A percentile compares a stretch with the other conserved stretches of the same genome.
phyloP scores from a whole-genome alignment of 805 yeast species.

The Yamadazyma philogaea region DNA sequence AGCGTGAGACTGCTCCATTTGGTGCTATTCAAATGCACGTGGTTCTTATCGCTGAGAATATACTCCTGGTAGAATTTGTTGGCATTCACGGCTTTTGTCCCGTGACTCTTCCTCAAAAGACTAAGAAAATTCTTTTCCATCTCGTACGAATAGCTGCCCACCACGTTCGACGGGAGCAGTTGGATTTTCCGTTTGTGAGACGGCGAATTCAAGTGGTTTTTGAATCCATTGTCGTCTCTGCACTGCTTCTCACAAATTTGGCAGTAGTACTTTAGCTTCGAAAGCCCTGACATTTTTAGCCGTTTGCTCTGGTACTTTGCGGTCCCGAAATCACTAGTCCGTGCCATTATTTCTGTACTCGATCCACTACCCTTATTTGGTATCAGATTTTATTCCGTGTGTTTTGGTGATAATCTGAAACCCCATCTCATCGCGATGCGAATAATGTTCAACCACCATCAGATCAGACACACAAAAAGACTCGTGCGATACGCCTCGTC shows the following conservation, averaged over 20 bases:
- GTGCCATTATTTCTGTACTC: neutral
- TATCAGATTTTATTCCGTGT: neutral
- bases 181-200: slow-evolving; percentile 62
- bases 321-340: slow-evolving; percentile 30
- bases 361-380: neutral
- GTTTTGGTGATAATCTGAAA: slow-evolving; percentile 1
- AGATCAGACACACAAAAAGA: neutral
- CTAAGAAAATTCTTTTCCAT: slow-evolving; percentile 65
- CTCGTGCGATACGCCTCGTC: neutral
- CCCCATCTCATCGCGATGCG: neutral
- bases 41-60: slow-evolving; percentile 70
- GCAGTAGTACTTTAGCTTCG: slow-evolving; percentile 83
- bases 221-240: slow-evolving; percentile 93
- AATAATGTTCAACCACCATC: neutral
- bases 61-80: slow-evolving; percentile 89
- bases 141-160: slow-evolving; percentile 56
- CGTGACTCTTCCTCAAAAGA: slow-evolving; percentile 65
- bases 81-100: slow-evolving; percentile 74
- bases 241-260: slow-evolving; percentile 92
- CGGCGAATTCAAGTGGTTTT: slow-evolving; percentile 82
- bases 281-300: slow-evolving; percentile 80
- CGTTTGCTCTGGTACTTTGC: slow-evolving; percentile 71
- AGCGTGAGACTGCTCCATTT: slow-evolving; percentile 68
- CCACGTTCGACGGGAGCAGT: slow-evolving; percentile 31
- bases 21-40: slow-evolving; percentile 89